Base-by-base conservation (phyloP, 345 rosid species). In the Kandelia obovata region DNA sequence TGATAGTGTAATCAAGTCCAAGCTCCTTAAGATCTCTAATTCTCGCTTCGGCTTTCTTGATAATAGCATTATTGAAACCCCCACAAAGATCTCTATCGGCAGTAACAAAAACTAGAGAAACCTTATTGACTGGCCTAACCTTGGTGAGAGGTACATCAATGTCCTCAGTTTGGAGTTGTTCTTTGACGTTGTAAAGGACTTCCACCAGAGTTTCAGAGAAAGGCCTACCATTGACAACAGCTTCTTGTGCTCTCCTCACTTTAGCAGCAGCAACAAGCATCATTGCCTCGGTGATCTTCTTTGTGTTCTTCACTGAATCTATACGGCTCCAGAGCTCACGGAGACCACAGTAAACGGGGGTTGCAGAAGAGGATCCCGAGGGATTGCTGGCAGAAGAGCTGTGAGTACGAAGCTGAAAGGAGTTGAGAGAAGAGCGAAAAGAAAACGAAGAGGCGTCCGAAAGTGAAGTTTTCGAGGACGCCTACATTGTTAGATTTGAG, bases 261-360 rank as follows among this genome's bases (percentile, higher is more conserved):
- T 91, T 93, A 0, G 98, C 98, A 1, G 98, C 98, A 0, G 98
- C 94, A 15, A 93, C 97, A 8, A 93, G 92, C 81, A 91, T 93
- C 98, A 93, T 93, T 11, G 98, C 97, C 77, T 94, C 96, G 0
- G 98, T 94, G 90, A 93, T 89, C 84, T 88, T 94, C 82, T 94
- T 91, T 6, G 98, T 94, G 85, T 88, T 91, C 77, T 83, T 88
- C 52, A 94, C 97, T 0, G 97, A 91, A 43, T 79, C 87, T 68
- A 89, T 89, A 37, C 95, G 95, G 16, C 71, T 84, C 43, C 91
- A 76, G 59, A 94, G 88, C 71, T 94, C 98, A 2, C 96, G 95
- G 49, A 89, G 96, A 52, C 86, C 78, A 26, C 96, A 83, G 47
- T 84, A 96, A 74, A 94, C 69, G 4, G 87, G 86, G 64, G 83